These are phyloP conservation scores for Aureobasidium pullulans DNA, from an alignment of 2,329 filamentous ascomycete genomes.

Conservation along the genomic window DNA sequence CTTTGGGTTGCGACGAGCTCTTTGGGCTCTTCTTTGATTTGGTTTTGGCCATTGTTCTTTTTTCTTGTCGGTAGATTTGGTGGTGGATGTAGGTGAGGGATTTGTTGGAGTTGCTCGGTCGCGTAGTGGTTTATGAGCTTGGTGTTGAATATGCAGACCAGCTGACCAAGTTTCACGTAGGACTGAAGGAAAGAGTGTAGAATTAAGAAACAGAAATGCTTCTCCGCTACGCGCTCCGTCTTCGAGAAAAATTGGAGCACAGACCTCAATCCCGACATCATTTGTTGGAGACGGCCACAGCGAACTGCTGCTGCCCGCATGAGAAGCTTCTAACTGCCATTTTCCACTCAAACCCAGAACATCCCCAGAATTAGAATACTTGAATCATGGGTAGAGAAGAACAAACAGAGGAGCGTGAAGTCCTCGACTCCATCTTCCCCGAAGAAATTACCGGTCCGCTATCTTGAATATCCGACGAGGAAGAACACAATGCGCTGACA, in stretches of 20 bases:
- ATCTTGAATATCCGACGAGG: too few relatives aligned
- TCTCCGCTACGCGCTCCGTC: conserved; percentile 2
- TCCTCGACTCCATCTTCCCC: conserved; percentile 95
- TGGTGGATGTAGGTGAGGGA: neutral
- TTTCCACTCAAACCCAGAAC: neutral
- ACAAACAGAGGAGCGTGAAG: conserved; percentile 90
- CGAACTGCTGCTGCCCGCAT: neutral
- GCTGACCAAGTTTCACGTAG: neutral
- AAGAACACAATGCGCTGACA: neutral
- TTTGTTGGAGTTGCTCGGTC: neutral
- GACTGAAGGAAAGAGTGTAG: neutral
- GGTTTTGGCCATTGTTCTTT: conserved; percentile 44
- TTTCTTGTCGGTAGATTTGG: neutral
- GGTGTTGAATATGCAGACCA: neutral
- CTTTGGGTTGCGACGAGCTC: conserved; percentile 29
- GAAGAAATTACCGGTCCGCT: conserved; percentile 83
- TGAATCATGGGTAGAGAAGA: conserved; percentile 59
- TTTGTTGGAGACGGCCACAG: neutral
- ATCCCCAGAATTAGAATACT: neutral
- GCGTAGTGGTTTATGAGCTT: neutral
- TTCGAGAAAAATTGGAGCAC: conserved; percentile 1
- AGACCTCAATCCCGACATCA: neutral
- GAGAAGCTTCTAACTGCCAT: neutral
- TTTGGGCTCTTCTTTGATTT: conserved; percentile 37
- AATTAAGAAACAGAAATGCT: neutral